phyloP scores from a whole-genome alignment of 305 asterid species.

The Andrographis paniculata region DNA sequence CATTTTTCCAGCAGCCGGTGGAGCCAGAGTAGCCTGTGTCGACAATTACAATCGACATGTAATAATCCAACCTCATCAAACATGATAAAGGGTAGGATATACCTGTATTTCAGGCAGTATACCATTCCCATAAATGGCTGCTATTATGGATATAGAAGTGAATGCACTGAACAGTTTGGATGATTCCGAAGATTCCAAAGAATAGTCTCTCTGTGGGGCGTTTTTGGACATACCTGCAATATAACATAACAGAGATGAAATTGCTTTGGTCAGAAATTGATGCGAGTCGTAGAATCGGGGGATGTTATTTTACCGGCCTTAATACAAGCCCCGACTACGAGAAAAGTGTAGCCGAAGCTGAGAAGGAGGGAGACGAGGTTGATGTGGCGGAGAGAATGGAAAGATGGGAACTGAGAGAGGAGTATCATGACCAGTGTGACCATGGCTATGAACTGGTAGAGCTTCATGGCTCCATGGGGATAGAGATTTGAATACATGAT shows the following conservation, averaged over 20 bases:
- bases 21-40: constrained; percentile 87
- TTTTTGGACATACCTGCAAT: constrained; percentile 51
- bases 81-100: too few species aligned
- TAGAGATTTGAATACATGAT: constrained; percentile 73
- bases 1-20: constrained; percentile 94
- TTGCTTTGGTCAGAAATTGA: not conserved
- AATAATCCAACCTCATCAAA: too few species aligned
- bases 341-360: constrained; percentile 72
- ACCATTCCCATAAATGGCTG: constrained; percentile 91
- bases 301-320: constrained; percentile 40
- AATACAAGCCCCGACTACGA: constrained; percentile 88
- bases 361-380: constrained; percentile 69
- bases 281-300: too few species aligned
- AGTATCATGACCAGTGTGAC: constrained; percentile 69
- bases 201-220: constrained; percentile 70
- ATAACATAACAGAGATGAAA: not conserved
- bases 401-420: constrained; percentile 85
- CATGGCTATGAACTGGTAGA: constrained; percentile 82
- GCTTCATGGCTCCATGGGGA: constrained; percentile 59
- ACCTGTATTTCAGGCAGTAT: constrained; percentile 96
- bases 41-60: too few species aligned
- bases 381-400: constrained; percentile 92
- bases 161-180: constrained; percentile 67
- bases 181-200: constrained; percentile 51
- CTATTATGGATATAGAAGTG: constrained; percentile 81